These are phyloP conservation scores for Colletotrichum sp. DNA, from an alignment of 2,329 filamentous ascomycete species.

Conservation along the genomic window DNA sequence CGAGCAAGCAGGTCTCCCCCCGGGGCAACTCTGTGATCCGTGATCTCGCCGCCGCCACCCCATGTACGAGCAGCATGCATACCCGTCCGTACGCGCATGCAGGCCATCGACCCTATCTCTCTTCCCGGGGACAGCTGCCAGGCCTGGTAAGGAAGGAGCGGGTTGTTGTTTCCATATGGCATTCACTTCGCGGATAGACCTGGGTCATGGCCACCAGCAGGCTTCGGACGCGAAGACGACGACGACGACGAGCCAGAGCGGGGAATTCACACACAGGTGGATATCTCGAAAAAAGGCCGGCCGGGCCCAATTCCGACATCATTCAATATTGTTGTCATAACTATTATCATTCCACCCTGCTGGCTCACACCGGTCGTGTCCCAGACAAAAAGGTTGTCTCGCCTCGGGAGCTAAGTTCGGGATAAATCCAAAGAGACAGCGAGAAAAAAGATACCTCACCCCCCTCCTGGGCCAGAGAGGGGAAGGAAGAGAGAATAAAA, in stretches of 20 bases:
- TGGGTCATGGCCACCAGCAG: neutral
- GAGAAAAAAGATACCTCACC: neutral
- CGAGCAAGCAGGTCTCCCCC: neutral
- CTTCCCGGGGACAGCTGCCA: neutral
- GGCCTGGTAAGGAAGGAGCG: conserved; percentile 4
- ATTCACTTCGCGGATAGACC: conserved; percentile 16
- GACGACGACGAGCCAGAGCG: neutral
- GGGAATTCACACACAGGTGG: neutral
- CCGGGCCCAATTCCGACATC: neutral
- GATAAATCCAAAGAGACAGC: neutral
- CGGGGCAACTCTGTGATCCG: conserved; percentile 16
- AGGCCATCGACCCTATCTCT: conserved; percentile 13
- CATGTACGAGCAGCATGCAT: conserved; percentile 21
- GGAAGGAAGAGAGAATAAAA: neutral
- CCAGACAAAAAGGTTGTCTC: conserved; percentile 22
- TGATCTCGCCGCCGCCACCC: conserved; percentile 21
- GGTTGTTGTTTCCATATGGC: neutral
- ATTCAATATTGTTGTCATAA: conserved; percentile 10
- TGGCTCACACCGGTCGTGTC: conserved; percentile 15
- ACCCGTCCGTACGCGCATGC: conserved; percentile 18
- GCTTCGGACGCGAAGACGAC: neutral
- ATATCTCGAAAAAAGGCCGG: neutral
- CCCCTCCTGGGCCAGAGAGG: neutral
- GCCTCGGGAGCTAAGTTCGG: conserved; percentile 18
- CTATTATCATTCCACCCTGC: conserved; percentile 8